Evolutionary conservation across 2,329 filamentous ascomycete genomes (phyloP), one percentile per base, ranked within the genome.

Genomic region (Phialocephala subalpina): DNA sequence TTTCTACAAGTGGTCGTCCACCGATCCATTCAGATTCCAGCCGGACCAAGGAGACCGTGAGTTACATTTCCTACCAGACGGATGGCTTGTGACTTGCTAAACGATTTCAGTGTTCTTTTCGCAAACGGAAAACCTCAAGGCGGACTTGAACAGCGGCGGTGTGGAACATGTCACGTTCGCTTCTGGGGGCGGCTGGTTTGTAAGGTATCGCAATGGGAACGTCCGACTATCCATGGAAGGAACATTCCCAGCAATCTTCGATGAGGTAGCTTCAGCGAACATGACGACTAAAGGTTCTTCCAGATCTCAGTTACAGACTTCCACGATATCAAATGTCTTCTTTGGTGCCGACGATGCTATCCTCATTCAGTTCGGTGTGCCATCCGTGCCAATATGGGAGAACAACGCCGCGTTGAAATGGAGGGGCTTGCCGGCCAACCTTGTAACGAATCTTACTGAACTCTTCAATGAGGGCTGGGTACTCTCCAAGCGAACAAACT

Each of bases 141-240:
- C 42, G n/a, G 33, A 52, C 20, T 33, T 45, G 20, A 60, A 52
- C 7, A 38, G 7, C 18, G 42, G 22, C 35, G 22, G 29, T 4
- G 58, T 53, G 12, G 16, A 52, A 5, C 42, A 60, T 40, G 7
- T 53, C 3, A 52, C 27, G 5, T 60, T 60, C 58, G 42, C 58
- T 36, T 33, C 58, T 8, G 58, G 35, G 22, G 58, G 58, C 9
- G 45, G 58, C 20, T 60, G 45, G 42, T 60, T 60, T 20, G 45
- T 60, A 8, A 47, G 45, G 20, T 60, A 60, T 27, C 25, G 20
- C 3, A 52, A 25, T n/a, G 58, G 58, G 3, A 36, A 18, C 11
- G 42, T 53, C 1, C 25, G 58, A 36, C 35, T 60, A 16, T 60
- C 58, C 16, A 60, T 52, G 45, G 29, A 36, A 25, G 58, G 58